Percentiles rank a stretch among this genome's conserved stretches.
Conservation (phyloP, 257 asterid genomes). For the Misopates orontium region DNA sequence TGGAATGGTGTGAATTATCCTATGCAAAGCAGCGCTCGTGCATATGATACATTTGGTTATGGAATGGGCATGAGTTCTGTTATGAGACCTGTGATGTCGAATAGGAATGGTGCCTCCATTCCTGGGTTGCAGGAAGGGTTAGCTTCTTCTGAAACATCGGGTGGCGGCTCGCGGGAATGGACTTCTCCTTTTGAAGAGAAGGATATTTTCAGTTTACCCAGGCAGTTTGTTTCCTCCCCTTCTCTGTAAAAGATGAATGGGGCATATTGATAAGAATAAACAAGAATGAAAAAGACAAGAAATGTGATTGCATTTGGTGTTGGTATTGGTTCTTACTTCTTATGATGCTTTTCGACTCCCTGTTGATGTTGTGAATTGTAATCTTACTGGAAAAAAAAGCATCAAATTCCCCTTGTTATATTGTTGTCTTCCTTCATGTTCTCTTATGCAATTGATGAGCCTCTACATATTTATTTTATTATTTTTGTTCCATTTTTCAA, state of each 20-base stretch:
- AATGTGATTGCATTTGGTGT: constrained; percentile 30
- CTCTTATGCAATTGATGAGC: background rate
- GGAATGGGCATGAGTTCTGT: constrained; percentile 49
- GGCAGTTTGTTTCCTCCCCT: constrained; percentile 95
- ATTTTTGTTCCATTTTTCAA: background rate
- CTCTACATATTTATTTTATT: background rate
- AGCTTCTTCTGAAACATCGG: constrained; percentile 38
- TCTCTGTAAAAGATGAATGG: constrained; percentile 55
- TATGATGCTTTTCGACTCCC: constrained; percentile 48
- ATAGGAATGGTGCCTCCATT: constrained; percentile 38
- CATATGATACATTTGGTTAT: constrained; percentile 50
- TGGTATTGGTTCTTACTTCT: constrained; percentile 37
- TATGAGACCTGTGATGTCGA: constrained; percentile 51
- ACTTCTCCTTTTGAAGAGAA: constrained; percentile 91
- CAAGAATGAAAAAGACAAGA: constrained; percentile 40
- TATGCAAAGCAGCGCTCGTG: constrained; percentile 40
- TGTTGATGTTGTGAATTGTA: constrained; percentile 39
- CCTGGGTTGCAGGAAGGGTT: constrained; percentile 56
- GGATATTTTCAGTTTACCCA: constrained; percentile 79
- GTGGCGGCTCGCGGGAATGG: constrained; percentile 76
- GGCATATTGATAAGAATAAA: constrained; percentile 35
- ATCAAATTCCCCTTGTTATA: constrained; percentile 26
- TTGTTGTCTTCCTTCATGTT: background rate
- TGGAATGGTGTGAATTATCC: constrained; percentile 50
- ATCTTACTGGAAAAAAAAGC: constrained; percentile 37